Base-by-base conservation (phyloP, 2,329 filamentous ascomycete species). In the Fusarium nanum region DNA sequence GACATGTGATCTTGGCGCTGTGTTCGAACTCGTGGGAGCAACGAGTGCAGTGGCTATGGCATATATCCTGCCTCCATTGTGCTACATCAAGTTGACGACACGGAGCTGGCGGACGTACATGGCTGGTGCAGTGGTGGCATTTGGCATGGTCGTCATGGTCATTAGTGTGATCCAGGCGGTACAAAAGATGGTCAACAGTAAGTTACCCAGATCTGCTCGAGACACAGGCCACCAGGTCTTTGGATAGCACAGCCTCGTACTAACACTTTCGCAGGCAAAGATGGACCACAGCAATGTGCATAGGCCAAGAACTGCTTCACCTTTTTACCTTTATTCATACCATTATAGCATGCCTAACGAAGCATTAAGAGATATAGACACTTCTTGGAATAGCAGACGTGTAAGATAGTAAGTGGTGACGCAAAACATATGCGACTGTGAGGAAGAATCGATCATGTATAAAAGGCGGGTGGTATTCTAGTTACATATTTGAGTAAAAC, bases 21-120 rank as follows among this genome's bases (percentile, higher is more conserved):
- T 99, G 2, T 98, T 99, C 77, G 96, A 99, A 83, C 85, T 99
- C 20, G 96, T 99, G 61, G 96, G 96, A 67, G 94, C 96, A 9
- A 99, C 96, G 37, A 97, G 93, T 78, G 96, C 96, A 5, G 96
- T 94, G 74, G 94, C 93, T 9, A 86, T 99, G 79, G 96, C 96
- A 1, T 99, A 98, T 78, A 97, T 99, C 50, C 83, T 99, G 64
- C 96, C 96, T 67, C 96, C 96, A 27, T 83, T 98, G 59, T 99
- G 96, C 81, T 99, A 96, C 80, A 92, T 99, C 77, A 97, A 97
- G 82, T 84, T 99, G 64, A 95, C 93, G 72, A 94, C 90, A 61
- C 84, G 90, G 72, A 91, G 88, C 76, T 92, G 90, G 85, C 90
- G 87, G 78, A 93, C 91, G 20, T 90, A 90, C 66, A 87, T 93